Percentiles rank a stretch among this genome's conserved stretches.
phyloP scores from a whole-genome alignment of 2,329 filamentous ascomycete species.

The Penicillium sumatraense region DNA sequence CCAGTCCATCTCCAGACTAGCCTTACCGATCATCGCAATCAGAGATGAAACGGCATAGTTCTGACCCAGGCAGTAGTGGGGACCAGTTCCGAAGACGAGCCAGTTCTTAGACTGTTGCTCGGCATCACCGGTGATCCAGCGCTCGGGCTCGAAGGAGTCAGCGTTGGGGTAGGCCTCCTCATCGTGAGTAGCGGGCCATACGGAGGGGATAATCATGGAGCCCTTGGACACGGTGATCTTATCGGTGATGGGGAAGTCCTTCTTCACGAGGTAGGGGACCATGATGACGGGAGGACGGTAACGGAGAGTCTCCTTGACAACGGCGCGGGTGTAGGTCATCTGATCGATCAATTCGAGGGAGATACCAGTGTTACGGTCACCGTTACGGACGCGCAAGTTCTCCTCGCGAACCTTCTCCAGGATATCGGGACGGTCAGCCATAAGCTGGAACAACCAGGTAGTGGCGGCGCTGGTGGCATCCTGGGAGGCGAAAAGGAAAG shows the following conservation, averaged over 20 bases:
- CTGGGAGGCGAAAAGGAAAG: constrained; percentile 95
- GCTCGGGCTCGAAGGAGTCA: constrained; percentile 85
- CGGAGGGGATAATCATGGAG: constrained; percentile 91
- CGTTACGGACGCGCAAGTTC: constrained; percentile 76
- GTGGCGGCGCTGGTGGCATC: constrained; percentile 92
- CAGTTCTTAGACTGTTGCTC: constrained; percentile 95
- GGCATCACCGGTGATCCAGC: constrained; percentile 88
- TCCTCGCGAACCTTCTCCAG: constrained; percentile 90
- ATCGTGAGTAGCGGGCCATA: constrained; percentile 88
- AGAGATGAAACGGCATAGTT: constrained; percentile 88
- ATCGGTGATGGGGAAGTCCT: constrained; percentile 86
- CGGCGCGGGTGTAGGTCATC: constrained; percentile 86
- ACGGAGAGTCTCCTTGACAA: constrained; percentile 87
- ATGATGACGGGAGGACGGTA: constrained; percentile 97
- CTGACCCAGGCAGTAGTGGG: constrained; percentile 96
- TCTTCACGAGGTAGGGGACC: constrained; percentile 95
- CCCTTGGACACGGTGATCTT: constrained; percentile 92
- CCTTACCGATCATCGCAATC: constrained; percentile 88
- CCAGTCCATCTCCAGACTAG: constrained; percentile 86
- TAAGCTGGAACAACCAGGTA: constrained; percentile 94
- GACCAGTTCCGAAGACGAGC: constrained; percentile 92
- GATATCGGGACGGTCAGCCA: constrained; percentile 91
- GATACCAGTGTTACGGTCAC: constrained; percentile 71
- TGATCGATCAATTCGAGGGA: constrained; percentile 86
- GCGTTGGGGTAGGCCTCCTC: constrained; percentile 90